These are phyloP conservation scores for Ogataea paradorogensis DNA, from an alignment of 805 yeast genomes.

Conservation along the genomic window DNA sequence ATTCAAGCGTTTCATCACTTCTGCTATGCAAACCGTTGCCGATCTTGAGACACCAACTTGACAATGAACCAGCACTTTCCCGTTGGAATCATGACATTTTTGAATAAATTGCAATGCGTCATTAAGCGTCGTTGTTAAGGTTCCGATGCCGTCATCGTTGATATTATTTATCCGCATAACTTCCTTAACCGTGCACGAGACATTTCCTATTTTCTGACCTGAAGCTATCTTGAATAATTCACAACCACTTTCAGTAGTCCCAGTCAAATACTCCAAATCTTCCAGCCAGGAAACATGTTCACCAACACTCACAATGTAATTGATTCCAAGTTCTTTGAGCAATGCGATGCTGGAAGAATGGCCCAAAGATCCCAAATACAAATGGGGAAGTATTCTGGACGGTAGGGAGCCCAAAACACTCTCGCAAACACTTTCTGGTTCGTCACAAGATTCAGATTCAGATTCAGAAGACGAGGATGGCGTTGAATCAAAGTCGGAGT, in stretches of 20 bases:
- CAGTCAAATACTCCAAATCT: constrained; percentile 17
- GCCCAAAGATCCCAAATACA: constrained; percentile 77
- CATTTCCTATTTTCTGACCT: constrained; percentile 18
- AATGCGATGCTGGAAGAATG: constrained; percentile 77
- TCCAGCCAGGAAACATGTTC: constrained; percentile 68
- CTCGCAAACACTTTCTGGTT: constrained; percentile 32
- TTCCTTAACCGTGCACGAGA: constrained; percentile 38
- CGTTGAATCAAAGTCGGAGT: constrained; percentile 2
- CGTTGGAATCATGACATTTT: constrained; percentile 41
- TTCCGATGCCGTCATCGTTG: constrained; percentile 90
- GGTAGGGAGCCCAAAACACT: constrained; percentile 66
- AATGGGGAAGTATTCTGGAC: constrained; percentile 75
- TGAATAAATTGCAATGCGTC: constrained; percentile 67
- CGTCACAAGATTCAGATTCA: constrained; percentile 6
- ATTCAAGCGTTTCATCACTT: constrained; percentile 75
- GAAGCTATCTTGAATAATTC: constrained; percentile 25
- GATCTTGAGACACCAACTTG: constrained; percentile 95
- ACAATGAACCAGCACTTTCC: constrained; percentile 78
- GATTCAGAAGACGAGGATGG: constrained; percentile 1
- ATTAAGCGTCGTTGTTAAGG: constrained; percentile 59
- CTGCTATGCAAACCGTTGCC: constrained; percentile 94
- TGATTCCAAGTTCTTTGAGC: constrained; percentile 62
- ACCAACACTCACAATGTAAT: constrained; percentile 81
- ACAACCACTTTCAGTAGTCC: constrained; percentile 29
- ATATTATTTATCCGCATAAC: constrained; percentile 67